Base-by-base conservation (phyloP, 371 early-diverging fungal species). In the Funneliformis caledonium region DNA sequence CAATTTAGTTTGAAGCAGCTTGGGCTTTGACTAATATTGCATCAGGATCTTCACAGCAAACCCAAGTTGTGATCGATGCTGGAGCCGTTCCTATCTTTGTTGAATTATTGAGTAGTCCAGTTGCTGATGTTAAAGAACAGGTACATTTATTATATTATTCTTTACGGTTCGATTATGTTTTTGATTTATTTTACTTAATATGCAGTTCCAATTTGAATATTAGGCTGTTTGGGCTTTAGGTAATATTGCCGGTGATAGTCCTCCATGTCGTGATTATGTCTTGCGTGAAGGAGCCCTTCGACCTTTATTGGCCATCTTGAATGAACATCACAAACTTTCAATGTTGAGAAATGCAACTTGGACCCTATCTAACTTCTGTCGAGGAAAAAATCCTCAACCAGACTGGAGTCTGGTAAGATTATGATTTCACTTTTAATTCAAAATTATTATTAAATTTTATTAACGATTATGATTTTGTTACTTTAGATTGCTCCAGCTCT, bases 21-120 rank as follows among this genome's bases (percentile, higher is more conserved):
- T 99, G 99, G 99, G 99, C 99, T 56, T 89, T 99, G 82, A 99
- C 99, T 80, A 99, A 99, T 88, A 99, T 99, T 86, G 99, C 99
- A 19, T 99, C 99, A 8, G 99, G 99, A 37, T 93, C 96, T 19
- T 96, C 98, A 6, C 87, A 92, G 77, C 99, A 99, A 88, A 99
- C 99, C 4, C 91, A 94, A 85, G 91, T 92, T 59, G 98, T 99
- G n/a, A 94, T 99, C 72, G 92, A 98, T 56, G 87, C 93, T 68
- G 96, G 96, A 70, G 99, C 99, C 8, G 95, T 99, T 48, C 98
- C 97, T 77, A 87, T 92, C 73, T 97, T 99, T 83, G 93, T 99
- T 78, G 89, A 95, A 83, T 92, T 99, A 74, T 88, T 99, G 52
- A 87, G 92, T 81, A 96, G 96, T 76, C 89, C 89, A 43, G 93